Base-by-base conservation (phyloP, 139 green algal genomes). In the Micromonas pusilla region DNA sequence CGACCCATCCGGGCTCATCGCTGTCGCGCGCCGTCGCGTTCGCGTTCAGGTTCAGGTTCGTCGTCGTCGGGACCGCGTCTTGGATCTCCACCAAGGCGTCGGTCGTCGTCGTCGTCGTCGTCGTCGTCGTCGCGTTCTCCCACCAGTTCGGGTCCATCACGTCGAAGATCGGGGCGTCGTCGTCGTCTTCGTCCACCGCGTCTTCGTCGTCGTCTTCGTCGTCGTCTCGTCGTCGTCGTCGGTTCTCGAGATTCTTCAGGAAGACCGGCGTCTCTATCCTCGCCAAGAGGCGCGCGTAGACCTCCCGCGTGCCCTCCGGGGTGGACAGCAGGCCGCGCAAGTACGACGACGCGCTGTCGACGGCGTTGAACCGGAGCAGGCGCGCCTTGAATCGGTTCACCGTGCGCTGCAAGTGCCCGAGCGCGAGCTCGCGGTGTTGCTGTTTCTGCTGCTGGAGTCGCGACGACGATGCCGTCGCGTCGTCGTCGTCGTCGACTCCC, bases 351-450 rank as follows among this genome's bases (percentile, higher is more conserved):
- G 26, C 26, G 9, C 13, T 16, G 19, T 6, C 63, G 63, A 9
- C 9, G 19, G 26, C 63, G 6, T 21, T 70, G 19, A 34, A 21
- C 63, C 63, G 63, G 6, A 70, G 9, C 5, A 34, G 63, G 5
- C 63, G 63, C 30, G 6, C 19, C 6, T 9, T 32, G 63, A 38
- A 32, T 32, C 26, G 9, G 63, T 70, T 70, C 63, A 32, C 30
- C 37, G 26, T 64, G 4, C 82, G 78, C n/a, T 92, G 92, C 0
- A 57, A n/a, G n/a, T n/a, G n/a, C n/a, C n/a, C n/a, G n/a, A n/a
- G n/a, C n/a, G n/a, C n/a, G n/a, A n/a, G n/a, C n/a, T n/a, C n/a
- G n/a, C n/a, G n/a, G n/a, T n/a, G n/a, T n/a, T n/a, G n/a, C n/a
- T n/a, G n/a, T n/a, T n/a, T n/a, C n/a, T n/a, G n/a, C n/a, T n/a